Percentiles rank a stretch among this genome's conserved stretches.
Conservation (phyloP, 169 alveolate genomes). For the Plasmodium vivax region DNA sequence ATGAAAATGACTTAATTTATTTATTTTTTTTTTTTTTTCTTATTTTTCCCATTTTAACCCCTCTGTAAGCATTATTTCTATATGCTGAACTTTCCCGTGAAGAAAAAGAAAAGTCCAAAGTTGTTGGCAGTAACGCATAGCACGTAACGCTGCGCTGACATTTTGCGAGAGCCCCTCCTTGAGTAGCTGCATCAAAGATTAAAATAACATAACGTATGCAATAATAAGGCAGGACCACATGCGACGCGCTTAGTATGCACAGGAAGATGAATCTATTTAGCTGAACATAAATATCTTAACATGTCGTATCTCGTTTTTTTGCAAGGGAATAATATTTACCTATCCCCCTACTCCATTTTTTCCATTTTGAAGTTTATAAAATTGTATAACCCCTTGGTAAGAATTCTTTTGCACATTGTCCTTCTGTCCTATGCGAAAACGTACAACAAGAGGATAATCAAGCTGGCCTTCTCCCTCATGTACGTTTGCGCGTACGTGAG, state of each 20-base stretch:
- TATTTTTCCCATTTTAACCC: background rate
- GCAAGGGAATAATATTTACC: background rate
- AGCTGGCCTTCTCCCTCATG: background rate
- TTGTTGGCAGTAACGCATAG: background rate
- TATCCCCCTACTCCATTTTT: background rate
- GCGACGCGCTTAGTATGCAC: background rate
- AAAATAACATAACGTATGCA: background rate
- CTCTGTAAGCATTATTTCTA: background rate
- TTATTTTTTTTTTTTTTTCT: background rate
- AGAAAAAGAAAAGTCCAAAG: background rate
- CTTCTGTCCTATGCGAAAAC: background rate
- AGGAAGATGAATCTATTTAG: background rate
- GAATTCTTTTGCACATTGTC: background rate
- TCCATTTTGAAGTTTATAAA: background rate
- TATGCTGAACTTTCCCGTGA: background rate
- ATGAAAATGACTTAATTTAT: background rate
- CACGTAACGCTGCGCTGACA: background rate
- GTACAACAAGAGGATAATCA: background rate
- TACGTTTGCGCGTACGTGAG: background rate
- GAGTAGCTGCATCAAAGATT: background rate
- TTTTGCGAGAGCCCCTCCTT: background rate
- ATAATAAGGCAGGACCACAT: background rate
- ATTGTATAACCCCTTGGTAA: background rate
- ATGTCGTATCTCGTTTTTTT: background rate
- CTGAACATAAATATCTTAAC: background rate